phyloP scores from a whole-genome alignment of 2,329 filamentous ascomycete species.

The Myriosclerotinia duriaeana region DNA sequence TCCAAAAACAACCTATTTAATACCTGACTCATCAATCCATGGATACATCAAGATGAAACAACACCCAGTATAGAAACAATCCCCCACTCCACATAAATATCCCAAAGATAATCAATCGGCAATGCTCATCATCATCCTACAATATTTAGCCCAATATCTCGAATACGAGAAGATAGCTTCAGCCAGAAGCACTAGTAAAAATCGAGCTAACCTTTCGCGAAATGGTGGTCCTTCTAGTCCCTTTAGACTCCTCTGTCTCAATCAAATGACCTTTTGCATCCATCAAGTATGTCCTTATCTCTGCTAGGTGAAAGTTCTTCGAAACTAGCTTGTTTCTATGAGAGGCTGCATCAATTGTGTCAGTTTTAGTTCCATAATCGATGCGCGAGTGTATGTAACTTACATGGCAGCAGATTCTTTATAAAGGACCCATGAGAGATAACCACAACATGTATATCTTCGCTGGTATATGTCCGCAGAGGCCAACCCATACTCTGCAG shows the following conservation, averaged over 20 bases:
- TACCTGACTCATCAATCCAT: neutral
- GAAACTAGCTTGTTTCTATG: neutral
- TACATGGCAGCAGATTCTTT: conserved; percentile 3
- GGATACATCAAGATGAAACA: neutral
- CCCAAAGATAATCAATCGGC: neutral
- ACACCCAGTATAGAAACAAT: neutral
- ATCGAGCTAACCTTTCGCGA: conserved; percentile 9
- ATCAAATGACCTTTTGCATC: neutral
- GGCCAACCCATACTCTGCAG: no score
- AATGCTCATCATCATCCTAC: neutral
- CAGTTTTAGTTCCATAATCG: neutral
- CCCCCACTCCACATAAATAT: conserved; percentile 3
- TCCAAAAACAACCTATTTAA: neutral
- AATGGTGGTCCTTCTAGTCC: neutral
- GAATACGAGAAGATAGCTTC: neutral
- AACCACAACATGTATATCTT: conserved; percentile 14
- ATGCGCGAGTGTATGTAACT: neutral
- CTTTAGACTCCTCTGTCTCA: neutral
- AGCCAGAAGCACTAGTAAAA: neutral
- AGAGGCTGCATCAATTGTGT: neutral
- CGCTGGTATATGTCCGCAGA: no score
- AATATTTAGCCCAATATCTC: neutral
- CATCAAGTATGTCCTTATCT: neutral
- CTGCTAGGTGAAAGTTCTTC: neutral
- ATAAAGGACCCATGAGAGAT: conserved; percentile 17